Evolutionary conservation across 768 basidiomycete species (phyloP), one percentile per base, ranked within the genome.

Genomic region (Psilocybe azurescens): DNA sequence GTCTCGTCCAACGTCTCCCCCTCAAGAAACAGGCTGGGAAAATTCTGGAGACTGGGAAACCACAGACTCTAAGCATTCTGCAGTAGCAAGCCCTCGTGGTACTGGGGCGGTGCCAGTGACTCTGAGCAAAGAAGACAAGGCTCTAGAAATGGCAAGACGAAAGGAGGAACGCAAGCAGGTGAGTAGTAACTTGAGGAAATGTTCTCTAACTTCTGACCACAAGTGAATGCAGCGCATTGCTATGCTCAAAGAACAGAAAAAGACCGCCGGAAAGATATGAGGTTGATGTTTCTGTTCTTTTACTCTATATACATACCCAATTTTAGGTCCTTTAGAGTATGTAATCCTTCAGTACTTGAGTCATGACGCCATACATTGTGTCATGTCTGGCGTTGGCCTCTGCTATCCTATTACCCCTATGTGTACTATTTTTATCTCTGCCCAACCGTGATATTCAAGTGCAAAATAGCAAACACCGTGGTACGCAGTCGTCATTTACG

Each of bases 161-260:
- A 91, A 96, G 70, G 96, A 98, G 73, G 97, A 98, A 73, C 79
- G 97, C 49, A 95, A 91, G 73, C 88, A 93, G 80, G 94, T 94
- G 57, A 18, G 85, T 75, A 48, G 38, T 32, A 20, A 13, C 13
- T 3, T 29, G 10, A 24, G 18, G n/a, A 46, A 5, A 29, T 20
- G 6, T 1, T 24, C 10, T 6, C 48, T 53, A 5, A 18, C 16
- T 10, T 5, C 50, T 53, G 5, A 18, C 16, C n/a, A n/a, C 16
- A 41, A 13, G 39, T 20, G 38, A 13, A 44, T 18, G 48, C 18
- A 91, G 91, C 86, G 90, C 8, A 91, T 94, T 57, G 90, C 91
- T 8, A 83, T 86, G 71, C 72, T 93, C 66, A 94, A 94, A 69
- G 92, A 91, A 67, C 89, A 91, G 76, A 94, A 93, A 77, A 90